Evolutionary conservation across 1,284 basidiomycete species (phyloP).

Genomic region (Papiliotrema flavescens): DNA sequence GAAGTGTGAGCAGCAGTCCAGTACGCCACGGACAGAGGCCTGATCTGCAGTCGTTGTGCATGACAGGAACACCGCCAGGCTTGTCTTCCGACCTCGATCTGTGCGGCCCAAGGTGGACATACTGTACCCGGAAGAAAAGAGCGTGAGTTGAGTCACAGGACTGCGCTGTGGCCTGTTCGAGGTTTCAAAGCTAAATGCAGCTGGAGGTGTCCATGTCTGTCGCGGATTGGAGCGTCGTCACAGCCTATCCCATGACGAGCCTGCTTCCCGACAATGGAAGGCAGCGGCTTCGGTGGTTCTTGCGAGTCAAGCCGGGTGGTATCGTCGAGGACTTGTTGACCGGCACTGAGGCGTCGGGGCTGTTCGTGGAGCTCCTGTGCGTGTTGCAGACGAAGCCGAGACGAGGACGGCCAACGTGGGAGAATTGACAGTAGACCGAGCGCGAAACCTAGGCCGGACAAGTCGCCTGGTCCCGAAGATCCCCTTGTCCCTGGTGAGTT

Average conservation of each 20-base stretch:
- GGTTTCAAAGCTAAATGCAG: slow-evolving; percentile 15
- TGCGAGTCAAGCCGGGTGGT: slow-evolving; percentile 34
- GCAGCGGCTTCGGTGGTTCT: slow-evolving; percentile 39
- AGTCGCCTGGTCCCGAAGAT: slow-evolving; percentile 17
- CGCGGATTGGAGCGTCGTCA: slow-evolving; percentile 40
- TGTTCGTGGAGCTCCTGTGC: slow-evolving; percentile 42
- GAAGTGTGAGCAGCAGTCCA: slow-evolving; percentile 22
- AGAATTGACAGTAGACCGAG: slow-evolving; percentile 9
- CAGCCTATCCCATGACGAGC: slow-evolving; percentile 37
- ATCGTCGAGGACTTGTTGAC: slow-evolving; percentile 41
- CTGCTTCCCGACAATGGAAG: slow-evolving; percentile 26
- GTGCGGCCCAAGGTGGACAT: slow-evolving; percentile 36
- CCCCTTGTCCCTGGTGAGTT: slow-evolving; percentile 38
- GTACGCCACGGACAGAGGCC: not conserved
- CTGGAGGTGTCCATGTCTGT: slow-evolving; percentile 38
- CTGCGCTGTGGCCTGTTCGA: too few species aligned
- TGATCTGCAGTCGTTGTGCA: slow-evolving; percentile 26
- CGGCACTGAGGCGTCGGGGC: slow-evolving; percentile 30
- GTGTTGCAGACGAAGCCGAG: too few species aligned
- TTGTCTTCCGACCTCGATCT: slow-evolving; percentile 42
- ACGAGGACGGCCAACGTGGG: too few species aligned
- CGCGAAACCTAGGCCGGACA: slow-evolving; percentile 20
- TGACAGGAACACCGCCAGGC: slow-evolving; percentile 33
- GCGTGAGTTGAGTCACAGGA: slow-evolving; percentile 20
- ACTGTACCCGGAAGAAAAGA: slow-evolving; percentile 33